Conservation (phyloP, 257 asterid species). For the Eucommia ulmoides region DNA sequence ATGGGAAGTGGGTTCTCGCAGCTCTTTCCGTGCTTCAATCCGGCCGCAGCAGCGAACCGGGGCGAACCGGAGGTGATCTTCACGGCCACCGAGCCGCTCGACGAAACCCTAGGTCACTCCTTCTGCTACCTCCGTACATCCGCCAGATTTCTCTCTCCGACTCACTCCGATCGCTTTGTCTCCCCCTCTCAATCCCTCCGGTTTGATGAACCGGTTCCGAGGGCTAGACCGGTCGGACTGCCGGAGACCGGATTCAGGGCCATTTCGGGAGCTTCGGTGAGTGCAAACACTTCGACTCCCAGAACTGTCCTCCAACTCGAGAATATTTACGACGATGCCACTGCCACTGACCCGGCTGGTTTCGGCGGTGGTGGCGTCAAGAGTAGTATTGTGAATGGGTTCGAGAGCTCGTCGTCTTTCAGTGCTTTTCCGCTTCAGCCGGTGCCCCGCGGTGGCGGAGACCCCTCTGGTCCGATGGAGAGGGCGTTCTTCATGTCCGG, state of each 20-base stretch:
- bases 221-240: conserved; percentile 27
- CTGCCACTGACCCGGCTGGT: too few species aligned
- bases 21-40: conserved; percentile 76
- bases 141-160: conserved; percentile 78
- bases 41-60: conserved; percentile 58
- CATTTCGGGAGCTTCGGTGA: conserved; percentile 88
- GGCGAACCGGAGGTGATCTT: conserved; percentile 53
- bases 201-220: conserved; percentile 60
- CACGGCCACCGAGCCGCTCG: conserved; percentile 51
- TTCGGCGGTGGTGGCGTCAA: conserved; percentile 34
- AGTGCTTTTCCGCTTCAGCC: conserved; percentile 88
- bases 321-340: conserved; percentile 41
- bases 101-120: conserved; percentile 97
- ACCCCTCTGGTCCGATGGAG: conserved; percentile 62
- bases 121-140: conserved; percentile 97
- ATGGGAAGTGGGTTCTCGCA: conserved; percentile 97
- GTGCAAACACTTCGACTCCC: conserved; percentile 83
- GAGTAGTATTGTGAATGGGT: conserved; percentile 55
- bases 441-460: conserved; percentile 55
- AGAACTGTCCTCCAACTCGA: conserved; percentile 69
- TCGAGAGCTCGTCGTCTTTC: conserved; percentile 83
- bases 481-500: conserved; percentile 94
- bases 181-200: conserved; percentile 92
- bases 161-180: conserved; percentile 78
- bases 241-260: conserved; percentile 80